Base-by-base conservation (phyloP, 768 basidiomycete species). In the Solioccasus polychromus region DNA sequence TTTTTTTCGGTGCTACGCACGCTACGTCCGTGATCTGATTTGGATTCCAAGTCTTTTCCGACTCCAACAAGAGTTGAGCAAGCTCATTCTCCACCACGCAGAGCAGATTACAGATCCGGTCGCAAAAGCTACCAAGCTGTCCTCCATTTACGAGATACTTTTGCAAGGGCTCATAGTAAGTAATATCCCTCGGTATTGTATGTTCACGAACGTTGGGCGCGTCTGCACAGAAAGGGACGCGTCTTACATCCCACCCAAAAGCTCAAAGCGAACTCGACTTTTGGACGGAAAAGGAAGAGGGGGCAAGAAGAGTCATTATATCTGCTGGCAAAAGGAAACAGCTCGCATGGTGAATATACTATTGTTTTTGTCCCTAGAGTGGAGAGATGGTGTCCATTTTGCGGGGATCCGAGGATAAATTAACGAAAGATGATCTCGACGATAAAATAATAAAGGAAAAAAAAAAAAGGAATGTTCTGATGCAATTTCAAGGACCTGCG, bases 231-330 rank as follows among this genome's bases (percentile, higher is more conserved):
- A 80, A 75, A 59, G 84, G 80, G 8, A 79, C 82, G 1, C 82
- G 80, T 35, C 73, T 82, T 35, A 82, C 79, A 2, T 83, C 82
- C 6, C 93, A 96, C 62, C 81, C 87, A 2, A 91, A 91, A 62
- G 76, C 86, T 1, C 93, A 95, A 60, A 79, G 80, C 47, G 94
- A 97, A 59, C 77, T 92, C 31, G 81, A 80, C 4, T 92, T 84
- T 64, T 96, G 92, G 88, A 77, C 86, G 4, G 82, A 90, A 53
- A 74, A 86, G 45, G 89, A 92, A 57, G 92, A 93, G 59, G 84
- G 89, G 54, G 81, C 88, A 28, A 71, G 77, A 52, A 69, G 82
- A 45, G 76, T 77, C 58, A 77, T 83, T 30, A 66, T 82, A 45
- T 61, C 71, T 30, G 61, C 62, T 1, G 63, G 65, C 29, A 69